Percentiles rank a stretch among this genome's conserved stretches.
phyloP scores from a whole-genome alignment of 169 alveolate genomes.

The Plasmodium cynomolgi region DNA sequence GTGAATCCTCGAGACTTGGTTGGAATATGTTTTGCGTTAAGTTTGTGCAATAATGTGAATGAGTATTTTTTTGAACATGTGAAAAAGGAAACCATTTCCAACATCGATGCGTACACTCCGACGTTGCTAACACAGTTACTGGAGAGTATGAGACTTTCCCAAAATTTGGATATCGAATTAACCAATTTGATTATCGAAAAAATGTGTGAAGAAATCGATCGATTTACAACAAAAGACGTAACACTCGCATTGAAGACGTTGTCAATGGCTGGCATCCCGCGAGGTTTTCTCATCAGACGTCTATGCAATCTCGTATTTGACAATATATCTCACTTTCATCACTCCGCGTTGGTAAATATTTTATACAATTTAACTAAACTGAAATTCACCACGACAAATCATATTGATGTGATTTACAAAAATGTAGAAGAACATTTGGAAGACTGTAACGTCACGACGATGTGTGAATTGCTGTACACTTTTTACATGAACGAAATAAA shows the following conservation, averaged over 20 bases:
- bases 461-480: constrained; percentile 68
- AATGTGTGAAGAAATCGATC: constrained; percentile 77
- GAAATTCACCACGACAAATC: constrained; percentile 70
- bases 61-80: constrained; percentile 75
- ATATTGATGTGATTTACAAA: constrained; percentile 71
- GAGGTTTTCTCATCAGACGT: constrained; percentile 74
- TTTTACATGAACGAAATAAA: constrained; percentile 75
- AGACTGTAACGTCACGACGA: constrained; percentile 45
- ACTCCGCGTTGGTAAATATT: constrained; percentile 52
- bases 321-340: constrained; percentile 71
- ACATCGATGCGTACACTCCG: constrained; percentile 75
- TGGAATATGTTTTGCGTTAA: constrained; percentile 69
- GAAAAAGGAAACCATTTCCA: constrained; percentile 71
- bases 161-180: constrained; percentile 72
- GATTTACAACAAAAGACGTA: constrained; percentile 72
- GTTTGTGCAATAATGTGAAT: constrained; percentile 74
- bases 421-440: constrained; percentile 72
- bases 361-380: constrained; percentile 68
- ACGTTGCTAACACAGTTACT: constrained; percentile 73
- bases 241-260: constrained; percentile 69
- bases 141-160: constrained; percentile 76
- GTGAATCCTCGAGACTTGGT: constrained; percentile 74
- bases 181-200: constrained; percentile 70
- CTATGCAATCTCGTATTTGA: constrained; percentile 72
- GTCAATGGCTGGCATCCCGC: constrained; percentile 76